Conservation (phyloP, 192 early-diverging fungal species). For the Coemansia brasiliensis region DNA sequence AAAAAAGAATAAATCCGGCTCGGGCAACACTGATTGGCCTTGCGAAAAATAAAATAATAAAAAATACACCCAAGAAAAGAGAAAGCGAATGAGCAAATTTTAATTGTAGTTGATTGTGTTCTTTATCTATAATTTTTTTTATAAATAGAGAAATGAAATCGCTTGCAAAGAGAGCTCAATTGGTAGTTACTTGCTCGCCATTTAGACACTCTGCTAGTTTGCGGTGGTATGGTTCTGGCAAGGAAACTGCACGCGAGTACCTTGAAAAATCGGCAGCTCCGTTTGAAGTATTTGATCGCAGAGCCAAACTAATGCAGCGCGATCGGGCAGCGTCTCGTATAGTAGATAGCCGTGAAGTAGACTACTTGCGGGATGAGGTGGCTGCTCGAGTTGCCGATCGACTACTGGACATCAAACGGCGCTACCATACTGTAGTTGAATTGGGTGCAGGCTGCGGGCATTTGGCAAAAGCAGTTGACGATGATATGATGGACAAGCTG, state of each 20-base stretch:
- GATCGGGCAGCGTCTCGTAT: constrained; percentile 67
- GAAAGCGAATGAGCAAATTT: background rate
- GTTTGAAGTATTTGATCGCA: constrained; percentile 78
- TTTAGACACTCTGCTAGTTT: too few species aligned
- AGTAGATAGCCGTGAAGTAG: constrained; percentile 65
- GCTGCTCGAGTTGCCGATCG: constrained; percentile 86
- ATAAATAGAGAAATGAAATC: constrained; percentile 1
- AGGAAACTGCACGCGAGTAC: constrained; percentile 46
- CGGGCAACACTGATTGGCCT: too few species aligned
- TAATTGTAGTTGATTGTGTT: too few species aligned
- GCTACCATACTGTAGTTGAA: constrained; percentile 84
- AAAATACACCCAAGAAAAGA: background rate
- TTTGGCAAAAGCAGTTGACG: constrained; percentile 78
- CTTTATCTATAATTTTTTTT: too few species aligned
- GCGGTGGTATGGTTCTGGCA: constrained; percentile 20
- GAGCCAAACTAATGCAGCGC: constrained; percentile 73
- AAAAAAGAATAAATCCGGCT: background rate
- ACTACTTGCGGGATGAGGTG: constrained; percentile 92
- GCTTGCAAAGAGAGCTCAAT: background rate
- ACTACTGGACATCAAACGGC: constrained; percentile 88
- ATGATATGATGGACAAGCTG: constrained; percentile 78
- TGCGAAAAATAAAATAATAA: background rate
- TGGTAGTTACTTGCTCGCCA: too few species aligned
- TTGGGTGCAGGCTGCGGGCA: constrained; percentile 87
- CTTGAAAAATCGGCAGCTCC: constrained; percentile 41